These are phyloP conservation scores for Amylostereum areolatum DNA, from an alignment of 1,284 basidiomycete genomes.

Conservation along the genomic window DNA sequence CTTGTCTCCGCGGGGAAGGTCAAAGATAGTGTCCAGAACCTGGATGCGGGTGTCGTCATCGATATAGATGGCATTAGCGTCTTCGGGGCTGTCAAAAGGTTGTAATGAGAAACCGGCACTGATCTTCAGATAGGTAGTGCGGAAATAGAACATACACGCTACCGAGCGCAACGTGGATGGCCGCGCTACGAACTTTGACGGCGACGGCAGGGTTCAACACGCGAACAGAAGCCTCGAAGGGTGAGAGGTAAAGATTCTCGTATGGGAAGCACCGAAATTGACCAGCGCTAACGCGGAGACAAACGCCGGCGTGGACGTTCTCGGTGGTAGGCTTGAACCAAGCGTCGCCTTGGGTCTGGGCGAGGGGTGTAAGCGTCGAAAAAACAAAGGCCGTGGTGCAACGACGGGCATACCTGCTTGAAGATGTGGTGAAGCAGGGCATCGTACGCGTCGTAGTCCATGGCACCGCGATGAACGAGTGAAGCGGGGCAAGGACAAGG, in stretches of 20 bases:
- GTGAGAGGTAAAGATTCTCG: slow-evolving; percentile 50
- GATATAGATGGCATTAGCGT: slow-evolving; percentile 48
- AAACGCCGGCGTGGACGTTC: slow-evolving; percentile 64
- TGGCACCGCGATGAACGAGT: slow-evolving; percentile 20
- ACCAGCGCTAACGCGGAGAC: slow-evolving; percentile 55
- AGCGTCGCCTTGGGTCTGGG: slow-evolving; percentile 61
- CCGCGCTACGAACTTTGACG: slow-evolving; percentile 73
- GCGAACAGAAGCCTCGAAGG: slow-evolving; percentile 67
- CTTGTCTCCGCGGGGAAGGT: slow-evolving; percentile 67
- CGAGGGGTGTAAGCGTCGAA: background rate
- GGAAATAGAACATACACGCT: slow-evolving; percentile 46
- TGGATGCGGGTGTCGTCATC: slow-evolving; percentile 58
- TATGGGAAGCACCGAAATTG: slow-evolving; percentile 68
- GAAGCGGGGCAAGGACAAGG: slow-evolving; percentile 1
- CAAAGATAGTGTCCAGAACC: slow-evolving; percentile 55
- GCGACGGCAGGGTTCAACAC: slow-evolving; percentile 75
- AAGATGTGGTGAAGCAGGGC: slow-evolving; percentile 66
- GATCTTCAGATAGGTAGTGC: background rate
- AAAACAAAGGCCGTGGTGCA: background rate
- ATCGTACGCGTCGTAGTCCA: slow-evolving; percentile 73
- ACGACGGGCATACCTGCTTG: slow-evolving; percentile 28
- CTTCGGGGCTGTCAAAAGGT: slow-evolving; percentile 35
- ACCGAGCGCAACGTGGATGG: slow-evolving; percentile 72
- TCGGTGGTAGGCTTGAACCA: slow-evolving; percentile 76
- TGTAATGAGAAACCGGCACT: background rate